Base-by-base conservation (phyloP, 2,329 filamentous ascomycete genomes). In the Camptophora hylomeconis region DNA sequence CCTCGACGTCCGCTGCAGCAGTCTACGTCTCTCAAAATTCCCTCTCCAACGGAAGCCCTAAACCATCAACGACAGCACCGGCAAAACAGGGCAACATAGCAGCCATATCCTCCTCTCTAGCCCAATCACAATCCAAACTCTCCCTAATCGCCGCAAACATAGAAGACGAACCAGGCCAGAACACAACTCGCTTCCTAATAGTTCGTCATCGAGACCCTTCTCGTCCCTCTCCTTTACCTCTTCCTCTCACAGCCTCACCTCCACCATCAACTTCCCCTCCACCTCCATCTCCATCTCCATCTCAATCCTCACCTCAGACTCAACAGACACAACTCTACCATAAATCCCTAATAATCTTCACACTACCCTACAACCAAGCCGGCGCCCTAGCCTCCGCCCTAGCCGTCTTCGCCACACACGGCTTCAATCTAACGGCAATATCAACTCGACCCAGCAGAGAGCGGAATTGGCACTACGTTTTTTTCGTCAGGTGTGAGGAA, bases 401-500 rank as follows among this genome's bases (percentile, higher is more conserved):
- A 34, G 68, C 75, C 28, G 80, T 82, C 32, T 95, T 95, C 57
- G 74, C 75, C 39, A 61, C 60, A 5, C 66, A 71, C 41, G 66
- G 67, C 4, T 63, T 94, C 33, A 92, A 94, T 50, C 59, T 95
- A 42, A 94, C 86, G 17, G 87, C 78, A 51, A 92, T 95, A 53
- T 86, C 84, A 50, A 84, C 80, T 41, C 60, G 87, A 39, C 87
- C 87, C 4, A 84, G 80, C 21, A 31, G 33, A 17, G 34, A 31
- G 19, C 30, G 34, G 16, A 40, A 36, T 19, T 95, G 92, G 71
- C 75, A 92, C 51, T 95, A 95, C 57, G 70, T 94, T 20, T 94
- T 95, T 58, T 86, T 95, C 49, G 75, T 94, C 17, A 87, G 95
- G 61, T 84, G 92, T 45, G 70, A 79, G 26, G 31, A 42, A 20